Percentiles rank a stretch among this genome's conserved stretches.
phyloP scores from a whole-genome alignment of 495 filamentous ascomycete genomes.

The Aspergillus ellipticus region DNA sequence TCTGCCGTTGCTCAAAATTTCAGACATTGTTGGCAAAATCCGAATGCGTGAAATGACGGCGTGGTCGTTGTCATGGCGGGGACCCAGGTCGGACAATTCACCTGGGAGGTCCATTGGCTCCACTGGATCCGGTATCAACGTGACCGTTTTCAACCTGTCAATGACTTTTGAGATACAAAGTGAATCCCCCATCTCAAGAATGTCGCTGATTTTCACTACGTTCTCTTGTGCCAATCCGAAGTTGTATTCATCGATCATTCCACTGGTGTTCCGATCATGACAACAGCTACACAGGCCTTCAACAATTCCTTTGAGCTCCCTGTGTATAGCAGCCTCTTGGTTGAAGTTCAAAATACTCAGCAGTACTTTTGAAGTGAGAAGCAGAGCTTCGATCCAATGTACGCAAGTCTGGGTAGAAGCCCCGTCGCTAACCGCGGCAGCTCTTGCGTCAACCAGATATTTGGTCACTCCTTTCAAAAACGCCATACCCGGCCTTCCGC shows the following conservation, averaged over 20 bases:
- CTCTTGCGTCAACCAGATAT: not conserved
- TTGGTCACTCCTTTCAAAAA: not conserved
- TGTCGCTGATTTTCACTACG: conserved; percentile 1
- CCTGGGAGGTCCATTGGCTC: conserved; percentile 3
- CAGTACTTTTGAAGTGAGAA: conserved; percentile 2
- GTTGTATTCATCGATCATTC: no score
- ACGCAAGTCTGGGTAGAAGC: not conserved
- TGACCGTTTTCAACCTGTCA: no score
- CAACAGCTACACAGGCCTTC: not conserved
- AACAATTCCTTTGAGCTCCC: conserved; percentile 1
- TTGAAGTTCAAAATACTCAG: not conserved
- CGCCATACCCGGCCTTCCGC: not conserved
- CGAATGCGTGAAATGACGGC: not conserved
- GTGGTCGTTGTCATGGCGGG: conserved; percentile 9
- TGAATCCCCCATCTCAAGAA: conserved; percentile 3
- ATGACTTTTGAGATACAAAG: not conserved
- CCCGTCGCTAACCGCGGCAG: no score
- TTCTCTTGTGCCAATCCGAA: not conserved
- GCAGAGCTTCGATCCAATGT: not conserved
- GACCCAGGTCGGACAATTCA: not conserved
- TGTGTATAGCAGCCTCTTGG: conserved; percentile 1
- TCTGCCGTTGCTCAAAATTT: not conserved
- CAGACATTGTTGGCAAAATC: conserved; percentile 1
- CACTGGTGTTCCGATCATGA: not conserved
- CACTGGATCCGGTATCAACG: no score